Conservation (phyloP, 257 asterid species). For the Oldenlandia corymbosa region DNA sequence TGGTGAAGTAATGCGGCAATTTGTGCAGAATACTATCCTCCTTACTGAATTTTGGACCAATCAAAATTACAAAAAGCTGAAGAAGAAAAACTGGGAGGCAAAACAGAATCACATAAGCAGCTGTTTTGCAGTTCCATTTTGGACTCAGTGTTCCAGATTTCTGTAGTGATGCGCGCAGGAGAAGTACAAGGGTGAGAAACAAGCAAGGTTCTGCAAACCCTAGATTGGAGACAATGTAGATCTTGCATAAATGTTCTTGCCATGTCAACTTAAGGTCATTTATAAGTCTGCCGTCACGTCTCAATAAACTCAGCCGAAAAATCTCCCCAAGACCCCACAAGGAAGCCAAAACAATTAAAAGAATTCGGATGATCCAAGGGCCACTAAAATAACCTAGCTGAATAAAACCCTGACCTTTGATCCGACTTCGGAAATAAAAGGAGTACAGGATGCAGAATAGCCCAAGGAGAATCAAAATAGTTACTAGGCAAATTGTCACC, state of each 20-base stretch:
- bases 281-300: conserved; percentile 48
- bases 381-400: conserved; percentile 63
- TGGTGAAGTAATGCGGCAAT: conserved; percentile 66
- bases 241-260: conserved; percentile 77
- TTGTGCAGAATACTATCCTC: conserved; percentile 25
- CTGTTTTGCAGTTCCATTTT: conserved; percentile 68
- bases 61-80: conserved; percentile 54
- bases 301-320: conserved; percentile 46
- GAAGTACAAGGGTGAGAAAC: conserved; percentile 63
- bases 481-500: conserved; percentile 67
- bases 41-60: conserved; percentile 44
- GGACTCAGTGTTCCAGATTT: conserved; percentile 48
- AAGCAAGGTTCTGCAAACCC: conserved; percentile 87
- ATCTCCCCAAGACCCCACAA: conserved; percentile 89
- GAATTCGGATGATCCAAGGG: conserved; percentile 72
- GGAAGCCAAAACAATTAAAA: conserved; percentile 40
- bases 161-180: conserved; percentile 71
- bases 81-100: conserved; percentile 60
- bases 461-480: conserved; percentile 54
- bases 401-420: conserved; percentile 38
- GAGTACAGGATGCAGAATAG: conserved; percentile 49
- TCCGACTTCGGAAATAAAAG: conserved; percentile 51
- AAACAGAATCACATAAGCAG: conserved; percentile 48
- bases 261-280: conserved; percentile 50
- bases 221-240: conserved; percentile 70